Base-by-base conservation (phyloP, 352 stramenopile genomes). In the Pythium insidiosum region DNA sequence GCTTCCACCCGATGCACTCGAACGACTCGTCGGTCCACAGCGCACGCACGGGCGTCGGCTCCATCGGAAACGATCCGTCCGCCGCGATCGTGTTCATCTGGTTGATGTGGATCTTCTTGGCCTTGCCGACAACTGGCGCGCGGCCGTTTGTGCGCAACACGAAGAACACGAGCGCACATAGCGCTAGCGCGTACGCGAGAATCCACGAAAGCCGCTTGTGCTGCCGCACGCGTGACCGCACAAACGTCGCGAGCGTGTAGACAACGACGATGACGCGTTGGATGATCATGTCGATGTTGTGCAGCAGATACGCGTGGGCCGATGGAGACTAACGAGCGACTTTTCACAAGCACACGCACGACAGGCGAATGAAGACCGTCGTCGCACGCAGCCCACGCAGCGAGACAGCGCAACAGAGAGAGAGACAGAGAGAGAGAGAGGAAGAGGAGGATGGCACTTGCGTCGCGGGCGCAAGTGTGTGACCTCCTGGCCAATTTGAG, bases 1-100 rank as follows among this genome's bases (percentile, higher is more conserved):
- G 75, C 48, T 93, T 88, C 80, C 80, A 93, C 35, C 77, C 77
- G 29, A 93, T 64, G 47, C 80, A 93, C 56, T 93, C 80, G 38
- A 86, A 93, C 45, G 69, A 70, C 35, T 77, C 63, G 47, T 89
- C 81, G 4, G 73, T 86, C 80, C 80, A 93, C 0, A 76, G 62
- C 26, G 71, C 56, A 0, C 61, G 40, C 35, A 93, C 63, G 6
- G 58, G 60, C 28, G 73, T 84, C 2, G 73, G 69, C 21, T 56
- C 39, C 63, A 86, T 84, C 55, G 66, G 57, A 30, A 76, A 68
- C 16, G 69, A 71, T 37, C 77, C 68, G 46, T 84, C 60, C 22
- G 70, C 68, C n/a, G 68, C 70, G 47, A 75, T 58, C 7, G 76
- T 88, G 42, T 65, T 69, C 66, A 86, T 78, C 38, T 80, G 58